Evolutionary conservation across 768 basidiomycete genomes (phyloP).

Genomic region (Ephemerocybe angulata): DNA sequence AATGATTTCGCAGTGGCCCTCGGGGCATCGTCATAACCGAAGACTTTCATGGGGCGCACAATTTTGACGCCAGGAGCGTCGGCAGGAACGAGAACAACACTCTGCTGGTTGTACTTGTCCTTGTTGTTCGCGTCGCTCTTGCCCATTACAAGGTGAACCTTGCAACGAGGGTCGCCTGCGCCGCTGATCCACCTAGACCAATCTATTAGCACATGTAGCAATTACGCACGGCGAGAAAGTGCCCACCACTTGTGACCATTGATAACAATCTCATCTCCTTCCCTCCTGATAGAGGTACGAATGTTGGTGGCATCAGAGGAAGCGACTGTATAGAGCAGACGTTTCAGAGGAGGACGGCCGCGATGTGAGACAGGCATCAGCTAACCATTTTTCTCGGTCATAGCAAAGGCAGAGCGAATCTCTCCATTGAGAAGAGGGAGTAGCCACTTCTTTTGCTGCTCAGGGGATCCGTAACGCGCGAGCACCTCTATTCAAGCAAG

Average conservation of each 20-base stretch:
- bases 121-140: conserved; percentile 87
- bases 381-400: conserved; percentile 93
- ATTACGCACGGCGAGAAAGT: background rate
- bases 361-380: background rate
- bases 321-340: conserved; percentile 49
- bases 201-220: background rate
- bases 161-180: conserved; percentile 88
- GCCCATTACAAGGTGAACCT: conserved; percentile 90
- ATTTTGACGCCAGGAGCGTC: conserved; percentile 83
- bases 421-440: conserved; percentile 84
- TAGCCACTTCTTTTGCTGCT: conserved; percentile 91
- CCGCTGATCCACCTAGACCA: conserved; percentile 89
- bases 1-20: conserved; percentile 93
- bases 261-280: conserved; percentile 86
- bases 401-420: conserved; percentile 91
- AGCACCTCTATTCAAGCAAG: conserved; percentile 71
- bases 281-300: conserved; percentile 76
- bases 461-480: conserved; percentile 87
- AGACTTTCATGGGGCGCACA: conserved; percentile 89
- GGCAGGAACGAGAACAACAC: conserved; percentile 91
- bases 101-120: conserved; percentile 78
- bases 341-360: background rate
- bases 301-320: conserved; percentile 97
- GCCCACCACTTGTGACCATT: conserved; percentile 93
- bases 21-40: conserved; percentile 93